Evolutionary conservation across 768 basidiomycete genomes (phyloP), one percentile per base, ranked within the genome.

Genomic region (Clitopilus hobsonii): DNA sequence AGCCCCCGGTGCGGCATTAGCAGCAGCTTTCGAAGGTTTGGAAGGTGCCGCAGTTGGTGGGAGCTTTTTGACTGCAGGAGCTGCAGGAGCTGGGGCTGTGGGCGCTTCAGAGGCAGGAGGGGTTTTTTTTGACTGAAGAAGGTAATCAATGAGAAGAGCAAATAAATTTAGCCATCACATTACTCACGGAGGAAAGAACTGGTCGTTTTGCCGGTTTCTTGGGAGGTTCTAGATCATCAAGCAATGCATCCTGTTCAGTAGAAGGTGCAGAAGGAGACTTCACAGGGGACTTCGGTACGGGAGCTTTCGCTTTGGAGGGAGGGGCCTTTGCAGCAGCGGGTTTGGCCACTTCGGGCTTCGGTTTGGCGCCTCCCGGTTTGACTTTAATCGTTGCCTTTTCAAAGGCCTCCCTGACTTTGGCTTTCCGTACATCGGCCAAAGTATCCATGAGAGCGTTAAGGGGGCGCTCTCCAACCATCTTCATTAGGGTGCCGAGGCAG

Each of bases 381-480:
- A 86, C 91, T 68, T 91, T 96, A 36, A 98, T 91, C n/a, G 85
- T 85, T 3, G 93, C 94, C 62, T 89, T 93, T 55, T 92, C 94
- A 60, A 83, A 91, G 0, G 92, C 91, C 66, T 98, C 97, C 69
- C 89, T 95, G 52, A 99, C 92, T 72, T 98, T 99, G 2, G 77
- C 79, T 71, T 92, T 94, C 60, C 94, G 78, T 20, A 96, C 76
- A 62, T 98, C 94, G 16, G 91, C 85, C 54, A 98, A 74, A 7
- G 81, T 76, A 58, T 98, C 95, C 75, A 96, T 80, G 6, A 90
- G 74, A 0, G 91, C 91, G 64, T 89, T 94, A 45, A 99, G 79
- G 16, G 89, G 87, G 25, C 96, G 78, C 66, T 98, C 96, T 20
- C 97, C 97, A 10, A 98, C 82, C 81, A 98, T 95, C 76, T 91